phyloP scores from a whole-genome alignment of 495 filamentous ascomycete species.

The Penicillium desertorum region DNA sequence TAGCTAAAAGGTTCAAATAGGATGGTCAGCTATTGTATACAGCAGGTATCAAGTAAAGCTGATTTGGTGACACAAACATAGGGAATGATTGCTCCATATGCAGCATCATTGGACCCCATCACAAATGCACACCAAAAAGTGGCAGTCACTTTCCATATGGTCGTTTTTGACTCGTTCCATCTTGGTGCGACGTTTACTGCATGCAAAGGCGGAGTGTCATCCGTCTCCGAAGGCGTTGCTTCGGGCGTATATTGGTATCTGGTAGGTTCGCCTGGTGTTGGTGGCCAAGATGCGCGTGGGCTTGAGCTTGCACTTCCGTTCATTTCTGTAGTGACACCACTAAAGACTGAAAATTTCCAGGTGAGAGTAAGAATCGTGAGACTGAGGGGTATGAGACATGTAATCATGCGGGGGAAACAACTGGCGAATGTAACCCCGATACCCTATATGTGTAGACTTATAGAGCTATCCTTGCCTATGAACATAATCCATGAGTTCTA shows the following conservation, averaged over 20 bases:
- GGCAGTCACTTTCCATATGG: slow-evolving; percentile 23
- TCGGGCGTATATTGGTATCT: background rate
- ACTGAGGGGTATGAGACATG: background rate
- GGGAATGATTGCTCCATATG: slow-evolving; percentile 61
- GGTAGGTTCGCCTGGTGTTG: background rate
- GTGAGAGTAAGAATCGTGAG: background rate
- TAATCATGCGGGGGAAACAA: slow-evolving; percentile 1
- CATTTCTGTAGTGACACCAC: background rate
- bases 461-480: background rate
- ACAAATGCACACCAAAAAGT: slow-evolving; percentile 43
- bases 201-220: slow-evolving; percentile 17
- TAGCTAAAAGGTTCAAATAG: slow-evolving; percentile 35
- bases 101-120: slow-evolving; percentile 75
- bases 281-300: background rate
- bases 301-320: background rate
- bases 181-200: slow-evolving; percentile 19
- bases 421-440: slow-evolving; percentile 6
- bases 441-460: background rate
- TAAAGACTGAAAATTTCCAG: background rate
- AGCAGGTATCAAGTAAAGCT: background rate
- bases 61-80: slow-evolving; percentile 24
- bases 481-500: background rate
- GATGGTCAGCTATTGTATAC: background rate
- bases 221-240: background rate
- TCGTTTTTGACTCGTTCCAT: slow-evolving; percentile 30